A percentile compares a stretch with the other conserved stretches of the same genome.
Conservation (phyloP, 345 rosid genomes). For the Fremontodendron californicum region DNA sequence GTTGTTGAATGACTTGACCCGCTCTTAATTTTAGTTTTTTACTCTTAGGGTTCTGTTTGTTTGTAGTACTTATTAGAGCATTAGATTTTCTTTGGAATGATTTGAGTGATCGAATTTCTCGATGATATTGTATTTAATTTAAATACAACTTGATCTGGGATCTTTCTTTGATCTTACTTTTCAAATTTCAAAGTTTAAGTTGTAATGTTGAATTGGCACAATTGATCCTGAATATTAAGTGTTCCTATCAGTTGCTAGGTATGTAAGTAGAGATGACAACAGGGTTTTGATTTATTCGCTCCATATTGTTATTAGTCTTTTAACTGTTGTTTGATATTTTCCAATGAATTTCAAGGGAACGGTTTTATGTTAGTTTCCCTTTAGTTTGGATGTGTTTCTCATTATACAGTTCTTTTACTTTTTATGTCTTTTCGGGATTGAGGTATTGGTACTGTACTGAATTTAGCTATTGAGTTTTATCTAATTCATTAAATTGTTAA, state of each 20-base stretch:
- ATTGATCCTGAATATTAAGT: not conserved
- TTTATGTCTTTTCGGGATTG: not conserved
- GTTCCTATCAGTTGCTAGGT: not conserved
- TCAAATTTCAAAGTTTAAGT: not conserved
- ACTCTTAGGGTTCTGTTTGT: not conserved
- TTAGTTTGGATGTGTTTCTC: not conserved
- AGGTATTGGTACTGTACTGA: not conserved
- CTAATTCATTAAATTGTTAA: not conserved
- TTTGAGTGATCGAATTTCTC: not conserved
- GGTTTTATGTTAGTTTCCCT: not conserved
- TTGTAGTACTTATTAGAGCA: not conserved
- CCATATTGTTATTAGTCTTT: not conserved
- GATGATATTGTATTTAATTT: not conserved
- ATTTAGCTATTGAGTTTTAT: not conserved
- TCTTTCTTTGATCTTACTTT: not conserved
- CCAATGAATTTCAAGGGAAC: not conserved
- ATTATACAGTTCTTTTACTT: not conserved
- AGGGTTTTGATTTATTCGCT: not conserved
- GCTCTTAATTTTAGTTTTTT: constrained; percentile 3
- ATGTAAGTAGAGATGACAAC: not conserved
- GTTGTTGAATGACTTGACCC: constrained; percentile 19
- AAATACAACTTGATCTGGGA: not conserved
- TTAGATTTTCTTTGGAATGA: not conserved
- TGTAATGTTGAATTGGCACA: not conserved
- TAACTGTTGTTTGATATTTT: not conserved